Base-by-base conservation (phyloP, 371 early-diverging fungal species). In the Blakeslea trispora region DNA sequence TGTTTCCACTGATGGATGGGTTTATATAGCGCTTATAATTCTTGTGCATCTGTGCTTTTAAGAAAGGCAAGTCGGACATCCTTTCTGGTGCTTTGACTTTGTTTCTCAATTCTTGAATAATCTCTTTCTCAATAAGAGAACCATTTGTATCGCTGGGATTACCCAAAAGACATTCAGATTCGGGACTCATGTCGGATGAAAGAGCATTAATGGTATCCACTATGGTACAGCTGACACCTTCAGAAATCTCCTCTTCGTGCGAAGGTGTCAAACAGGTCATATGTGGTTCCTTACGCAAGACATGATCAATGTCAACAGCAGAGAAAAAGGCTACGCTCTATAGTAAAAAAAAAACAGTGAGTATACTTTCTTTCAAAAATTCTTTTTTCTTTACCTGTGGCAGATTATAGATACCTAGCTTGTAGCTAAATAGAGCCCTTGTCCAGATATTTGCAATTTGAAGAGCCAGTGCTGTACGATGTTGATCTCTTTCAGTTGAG, bases 391-490 rank as follows among this genome's bases (percentile, higher is more conserved):
- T 68, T 75, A 90, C 93, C 83, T 87, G 83, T 0, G 98, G 97
- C 21, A 98, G 64, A 66, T 93, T 88, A 31, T 85, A 68, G n/a
- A 98, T 89, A 8, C 96, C 96, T 31, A 95, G 55, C 34, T 87
- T 82, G 50, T 84, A 87, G 50, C 92, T 86, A 68, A 98, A 98
- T 62, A 95, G 47, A 1, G 94, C 86, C 7, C 98, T 82, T 14
- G 92, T 92, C 97, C 97, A 98, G 5, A 97, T 68, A 64, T 98
- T 97, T 34, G 91, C 83, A 42, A 98, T 78, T 64, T 98, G 98
- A 47, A 98, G 68, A 0, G 97, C 96, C 45, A 94, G 63, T 0
- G 92, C 91, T 0, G 94, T 92, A 7, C 91, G 71, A 41, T 87
- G 80, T 15, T 72, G 68, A 56, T 98, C 92, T 52, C 88, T 76